Evolutionary conservation across 1,284 basidiomycete species (phyloP), one percentile per base, ranked within the genome.

Genomic region (Coniferiporia sulphurascens): DNA sequence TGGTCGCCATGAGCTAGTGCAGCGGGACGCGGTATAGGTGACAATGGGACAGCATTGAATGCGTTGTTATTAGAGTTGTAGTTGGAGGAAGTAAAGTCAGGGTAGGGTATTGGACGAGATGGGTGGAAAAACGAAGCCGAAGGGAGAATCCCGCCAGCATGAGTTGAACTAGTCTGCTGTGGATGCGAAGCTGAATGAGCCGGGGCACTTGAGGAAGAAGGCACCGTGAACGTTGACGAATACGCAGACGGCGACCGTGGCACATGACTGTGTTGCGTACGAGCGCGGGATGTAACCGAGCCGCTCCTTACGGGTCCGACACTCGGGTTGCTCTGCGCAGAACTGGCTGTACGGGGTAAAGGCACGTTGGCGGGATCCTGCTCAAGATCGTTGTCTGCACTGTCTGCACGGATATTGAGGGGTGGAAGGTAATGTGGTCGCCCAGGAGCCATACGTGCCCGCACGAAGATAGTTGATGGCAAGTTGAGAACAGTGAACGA

Each of bases 81-180:
- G 75, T 70, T 17, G 73, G 72, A 35, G 70, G 71, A 54, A 67
- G 62, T 17, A 68, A 65, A 36, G 70, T 67, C 43, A 65, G 63
- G 44, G 67, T 65, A 67, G 76, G 76, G 76, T 34, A 69, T 72
- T 0, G 85, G 87, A 54, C 83, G 76, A 9, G 82, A 80, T 4
- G 88, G 87, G 32, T 78, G 81, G 67, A 90, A 91, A 73, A 91
- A 89, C 5, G 85, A 84, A 9, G 86, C 81, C 17, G 88, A 82
- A 22, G 88, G 87, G 57, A 84, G 82, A 19, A 90, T 85, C 32
- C 87, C 89, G 48, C 84, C 82, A 15, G 85, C 83, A 70, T 89
- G 86, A 0, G 86, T 85, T 2, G 78, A 70, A 58, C 64, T 66
- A 35, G 63, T 61, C 27, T 46, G n/a, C 27, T 49, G 54, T 59